A percentile compares a stretch with the other conserved stretches of the same genome.
Evolutionary conservation across 2,329 filamentous ascomycete genomes (phyloP).

Genomic region (Penicillium crustosum): DNA sequence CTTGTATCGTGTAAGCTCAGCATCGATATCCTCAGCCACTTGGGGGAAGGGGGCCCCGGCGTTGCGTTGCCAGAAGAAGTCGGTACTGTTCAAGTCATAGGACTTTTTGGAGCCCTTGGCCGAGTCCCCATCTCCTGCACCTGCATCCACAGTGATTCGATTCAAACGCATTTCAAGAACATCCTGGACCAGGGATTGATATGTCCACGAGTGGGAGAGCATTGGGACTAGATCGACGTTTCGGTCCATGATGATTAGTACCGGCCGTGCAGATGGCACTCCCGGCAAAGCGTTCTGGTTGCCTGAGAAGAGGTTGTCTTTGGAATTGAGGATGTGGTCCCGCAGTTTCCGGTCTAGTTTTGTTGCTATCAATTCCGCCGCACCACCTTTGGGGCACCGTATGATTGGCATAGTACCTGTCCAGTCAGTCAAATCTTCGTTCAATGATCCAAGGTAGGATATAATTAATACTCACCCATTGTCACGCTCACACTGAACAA

Average conservation of each 20-base stretch:
- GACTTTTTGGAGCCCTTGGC: conserved; percentile 77
- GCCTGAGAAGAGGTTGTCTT: conserved; percentile 89
- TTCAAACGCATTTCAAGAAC: conserved; percentile 81
- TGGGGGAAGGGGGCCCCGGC: conserved; percentile 88
- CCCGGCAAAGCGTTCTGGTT: conserved; percentile 60
- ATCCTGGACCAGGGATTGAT: conserved; percentile 81
- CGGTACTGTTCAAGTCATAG: conserved; percentile 84
- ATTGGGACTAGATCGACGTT: conserved; percentile 96
- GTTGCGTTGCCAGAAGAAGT: conserved; percentile 97
- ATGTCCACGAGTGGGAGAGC: conserved; percentile 95
- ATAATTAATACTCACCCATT: conserved; percentile 65
- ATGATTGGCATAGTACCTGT: conserved; percentile 90
- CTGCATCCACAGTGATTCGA: conserved; percentile 85
- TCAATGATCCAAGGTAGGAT: neutral
- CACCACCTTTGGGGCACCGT: conserved; percentile 85
- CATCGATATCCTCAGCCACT: conserved; percentile 93
- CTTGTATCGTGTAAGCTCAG: conserved; percentile 90
- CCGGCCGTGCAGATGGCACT: conserved; percentile 74
- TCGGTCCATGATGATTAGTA: conserved; percentile 89
- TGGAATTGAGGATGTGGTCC: conserved; percentile 95
- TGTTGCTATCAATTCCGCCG: conserved; percentile 89
- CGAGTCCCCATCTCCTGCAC: conserved; percentile 74
- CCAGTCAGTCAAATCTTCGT: conserved; percentile 17
- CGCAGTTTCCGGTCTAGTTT: conserved; percentile 94
- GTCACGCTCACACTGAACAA: conserved; percentile 99